phyloP scores from a whole-genome alignment of 495 filamentous ascomycete species.

The Trypethelium eluteriae region DNA sequence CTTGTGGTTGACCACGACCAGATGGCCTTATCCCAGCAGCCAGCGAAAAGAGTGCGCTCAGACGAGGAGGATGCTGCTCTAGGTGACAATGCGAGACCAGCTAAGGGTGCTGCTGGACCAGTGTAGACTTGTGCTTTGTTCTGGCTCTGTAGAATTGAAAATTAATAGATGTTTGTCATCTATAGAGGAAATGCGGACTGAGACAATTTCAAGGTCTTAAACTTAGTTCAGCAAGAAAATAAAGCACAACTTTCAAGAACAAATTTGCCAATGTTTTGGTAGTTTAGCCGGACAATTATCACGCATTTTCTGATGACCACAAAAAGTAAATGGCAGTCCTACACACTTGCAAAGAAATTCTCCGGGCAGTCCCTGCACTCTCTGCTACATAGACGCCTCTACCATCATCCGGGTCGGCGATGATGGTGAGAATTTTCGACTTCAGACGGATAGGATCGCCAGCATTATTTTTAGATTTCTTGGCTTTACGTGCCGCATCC shows the following conservation, averaged over 20 bases:
- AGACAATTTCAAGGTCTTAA: not conserved
- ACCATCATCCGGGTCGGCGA: constrained; percentile 57
- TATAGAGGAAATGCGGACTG: not conserved
- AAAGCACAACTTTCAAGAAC: no score
- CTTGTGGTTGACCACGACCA: constrained; percentile 70
- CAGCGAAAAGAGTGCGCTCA: constrained; percentile 60
- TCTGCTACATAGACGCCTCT: constrained; percentile 67
- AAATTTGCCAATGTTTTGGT: not conserved
- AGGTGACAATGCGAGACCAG: constrained; percentile 63
- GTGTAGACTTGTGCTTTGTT: constrained; percentile 42
- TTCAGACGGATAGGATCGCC: constrained; percentile 72
- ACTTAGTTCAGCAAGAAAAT: not conserved
- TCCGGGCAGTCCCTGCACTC: constrained; percentile 67
- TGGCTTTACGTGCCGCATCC: constrained; percentile 60
- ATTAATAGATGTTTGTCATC: not conserved
- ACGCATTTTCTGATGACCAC: not conserved
- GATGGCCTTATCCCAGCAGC: constrained; percentile 86
- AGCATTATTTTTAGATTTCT: constrained; percentile 74
- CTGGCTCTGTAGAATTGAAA: not conserved
- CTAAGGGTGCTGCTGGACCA: constrained; percentile 72
- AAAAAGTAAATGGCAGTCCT: constrained; percentile 24
- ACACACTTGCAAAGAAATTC: constrained; percentile 70
- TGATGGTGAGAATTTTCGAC: constrained; percentile 76
- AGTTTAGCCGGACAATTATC: not conserved
- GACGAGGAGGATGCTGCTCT: constrained; percentile 18